Evolutionary conservation across 2,329 filamentous ascomycete genomes (phyloP).

Genomic region (Atkinsonella hypoxylon): DNA sequence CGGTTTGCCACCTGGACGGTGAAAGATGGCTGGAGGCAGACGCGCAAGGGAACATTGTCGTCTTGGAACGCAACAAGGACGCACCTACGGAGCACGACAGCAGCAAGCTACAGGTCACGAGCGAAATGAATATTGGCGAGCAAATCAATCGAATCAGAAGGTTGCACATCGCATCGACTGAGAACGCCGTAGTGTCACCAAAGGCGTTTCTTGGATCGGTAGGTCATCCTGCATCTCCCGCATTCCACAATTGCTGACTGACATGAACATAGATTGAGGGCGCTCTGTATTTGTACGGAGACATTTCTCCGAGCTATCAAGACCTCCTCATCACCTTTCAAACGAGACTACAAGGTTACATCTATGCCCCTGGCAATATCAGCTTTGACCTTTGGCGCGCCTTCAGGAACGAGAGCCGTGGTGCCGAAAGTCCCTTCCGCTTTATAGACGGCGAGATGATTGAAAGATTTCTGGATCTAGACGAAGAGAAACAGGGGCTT

Average conservation of each 20-base stretch:
- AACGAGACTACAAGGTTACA: conserved; percentile 49
- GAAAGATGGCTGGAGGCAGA: conserved; percentile 76
- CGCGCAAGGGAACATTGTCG: conserved; percentile 74
- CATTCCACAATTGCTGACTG: conserved; percentile 5
- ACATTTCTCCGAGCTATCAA: conserved; percentile 59
- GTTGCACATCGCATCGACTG: conserved; percentile 53
- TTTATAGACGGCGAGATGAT: conserved; percentile 91
- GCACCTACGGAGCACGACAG: conserved; percentile 67
- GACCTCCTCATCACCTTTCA: conserved; percentile 79
- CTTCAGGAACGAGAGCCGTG: conserved; percentile 61
- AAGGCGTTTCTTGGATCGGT: conserved; percentile 84
- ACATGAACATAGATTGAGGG: conserved; percentile 59
- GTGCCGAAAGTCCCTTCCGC: conserved; percentile 66
- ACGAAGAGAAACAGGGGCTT: conserved; percentile 41
- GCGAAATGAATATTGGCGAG: conserved; percentile 79
- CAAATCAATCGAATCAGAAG: conserved; percentile 82
- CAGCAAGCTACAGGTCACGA: conserved; percentile 56
- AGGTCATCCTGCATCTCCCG: conserved; percentile 23
- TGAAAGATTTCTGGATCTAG: conserved; percentile 68
- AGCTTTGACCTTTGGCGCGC: conserved; percentile 72
- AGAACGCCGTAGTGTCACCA: conserved; percentile 60
- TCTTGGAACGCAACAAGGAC: conserved; percentile 61
- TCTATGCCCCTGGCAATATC: conserved; percentile 60
- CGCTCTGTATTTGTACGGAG: conserved; percentile 78
- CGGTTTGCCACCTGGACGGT: conserved; percentile 58